Evolutionary conservation across 2,329 filamentous ascomycete species (phyloP), one percentile per base, ranked within the genome.

Genomic region (Fusarium piperis): DNA sequence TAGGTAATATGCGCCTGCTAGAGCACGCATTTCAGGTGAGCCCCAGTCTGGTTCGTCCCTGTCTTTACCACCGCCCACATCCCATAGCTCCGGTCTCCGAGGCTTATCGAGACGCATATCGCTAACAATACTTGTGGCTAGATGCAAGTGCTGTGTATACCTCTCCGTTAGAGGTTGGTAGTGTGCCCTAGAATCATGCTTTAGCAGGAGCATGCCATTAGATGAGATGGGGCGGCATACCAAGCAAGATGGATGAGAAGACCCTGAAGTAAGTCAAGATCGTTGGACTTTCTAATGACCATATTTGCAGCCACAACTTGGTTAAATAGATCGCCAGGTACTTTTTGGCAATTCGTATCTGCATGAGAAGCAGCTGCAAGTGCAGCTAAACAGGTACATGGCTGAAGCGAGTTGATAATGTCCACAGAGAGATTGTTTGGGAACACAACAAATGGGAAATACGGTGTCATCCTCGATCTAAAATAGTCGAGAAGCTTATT

Each of bases 381-480:
- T 4, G 76, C 62, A 11, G 77, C 79, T 3, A 80, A 52, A 58
- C 71, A 79, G 3, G 74, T 56, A n/a, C 67, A 73, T 0, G 78
- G 79, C 2, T 64, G 70, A 6, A 70, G 41, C 1, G 53, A 55
- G 15, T 64, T 69, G n/a, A 80, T 16, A 3, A 71, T 60, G 4
- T 58, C 41, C 6, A 77, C 26, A 1, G 67, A 63, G 2, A 63
- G 11, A 2, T 68, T 55, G 1, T 46, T 48, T 0, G 70, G 58
- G 15, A 80, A 62, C 8, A 79, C 53, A 10, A 80, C 71, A 59
- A 81, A 80, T 0, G 78, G 77, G 11, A 78, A 80, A 6, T 78
- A 73, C 1, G 71, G 58, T 2, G 61, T 70, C 63, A 80, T 73
- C n/a, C 65, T 76, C 0, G 56, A 59, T 3, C 20, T 60, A 20